These are phyloP conservation scores for Cryptomeria japonica DNA, from an alignment of 75 land plant species.

Conservation along the genomic window DNA sequence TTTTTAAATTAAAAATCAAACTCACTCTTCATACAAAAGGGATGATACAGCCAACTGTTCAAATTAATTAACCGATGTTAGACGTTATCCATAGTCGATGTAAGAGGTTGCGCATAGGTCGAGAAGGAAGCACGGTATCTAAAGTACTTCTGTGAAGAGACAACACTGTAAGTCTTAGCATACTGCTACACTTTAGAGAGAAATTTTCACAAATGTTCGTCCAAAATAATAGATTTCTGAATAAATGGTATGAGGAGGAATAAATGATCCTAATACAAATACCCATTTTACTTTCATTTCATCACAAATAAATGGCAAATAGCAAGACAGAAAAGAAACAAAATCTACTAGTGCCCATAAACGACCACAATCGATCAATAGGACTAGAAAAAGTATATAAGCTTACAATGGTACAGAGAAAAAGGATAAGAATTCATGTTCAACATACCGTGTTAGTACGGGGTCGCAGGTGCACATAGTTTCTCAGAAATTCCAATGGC, in stretches of 20 bases:
- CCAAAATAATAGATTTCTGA: not conserved
- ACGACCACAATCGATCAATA: not conserved
- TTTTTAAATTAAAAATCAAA: no score
- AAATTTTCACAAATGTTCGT: not conserved
- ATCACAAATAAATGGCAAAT: not conserved
- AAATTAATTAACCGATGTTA: no score
- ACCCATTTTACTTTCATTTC: not conserved
- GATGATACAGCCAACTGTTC: no score
- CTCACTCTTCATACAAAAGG: no score
- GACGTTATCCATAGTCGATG: no score
- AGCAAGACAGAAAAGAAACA: not conserved
- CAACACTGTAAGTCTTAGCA: no score
- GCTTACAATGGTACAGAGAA: not conserved
- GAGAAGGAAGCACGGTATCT: no score
- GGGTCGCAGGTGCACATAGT: slow-evolving; percentile 63
- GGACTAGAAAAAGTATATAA: not conserved
- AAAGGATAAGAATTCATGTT: not conserved
- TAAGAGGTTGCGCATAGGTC: no score
- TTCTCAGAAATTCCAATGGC: slow-evolving; percentile 56
- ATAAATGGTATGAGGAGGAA: not conserved
- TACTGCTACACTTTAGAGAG: not conserved
- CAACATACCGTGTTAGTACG: slow-evolving; percentile 72
- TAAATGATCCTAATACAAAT: no score
- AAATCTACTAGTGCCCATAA: not conserved
- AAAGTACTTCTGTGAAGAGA: no score